These are phyloP conservation scores for Sporopachydermia quercuum DNA, from an alignment of 805 yeast genomes.

Conservation along the genomic window DNA sequence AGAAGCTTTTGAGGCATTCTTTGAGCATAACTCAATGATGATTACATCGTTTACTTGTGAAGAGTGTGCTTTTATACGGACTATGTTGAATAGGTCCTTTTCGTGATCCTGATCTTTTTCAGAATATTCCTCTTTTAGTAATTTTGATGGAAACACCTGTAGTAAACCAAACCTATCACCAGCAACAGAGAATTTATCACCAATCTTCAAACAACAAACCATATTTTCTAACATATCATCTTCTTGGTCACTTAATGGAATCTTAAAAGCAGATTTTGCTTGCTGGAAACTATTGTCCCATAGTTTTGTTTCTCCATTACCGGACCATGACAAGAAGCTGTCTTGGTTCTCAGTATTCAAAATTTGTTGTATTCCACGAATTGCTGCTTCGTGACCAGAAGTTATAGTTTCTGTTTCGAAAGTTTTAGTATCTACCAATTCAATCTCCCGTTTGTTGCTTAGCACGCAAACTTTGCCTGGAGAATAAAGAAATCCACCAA, in stretches of 20 bases:
- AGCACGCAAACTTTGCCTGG: neutral
- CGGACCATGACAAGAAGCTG: neutral
- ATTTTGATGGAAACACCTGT: neutral
- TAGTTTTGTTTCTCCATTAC: neutral
- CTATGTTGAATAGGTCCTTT: too few species aligned
- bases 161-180: constrained; percentile 2
- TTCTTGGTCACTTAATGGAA: neutral
- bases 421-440: too few species aligned
- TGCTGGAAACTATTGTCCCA: neutral
- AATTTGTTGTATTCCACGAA: neutral
- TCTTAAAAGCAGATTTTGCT: neutral
- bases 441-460: neutral
- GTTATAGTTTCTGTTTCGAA: neutral
- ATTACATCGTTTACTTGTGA: neutral
- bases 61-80: neutral
- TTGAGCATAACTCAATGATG: too few species aligned
- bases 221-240: constrained; percentile 2
- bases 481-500: neutral
- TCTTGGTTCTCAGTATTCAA: neutral
- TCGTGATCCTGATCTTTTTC: too few species aligned
- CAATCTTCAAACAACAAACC: neutral
- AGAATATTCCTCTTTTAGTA: neutral
- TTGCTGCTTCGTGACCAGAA: neutral
- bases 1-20: neutral
- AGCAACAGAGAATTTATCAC: neutral